These are phyloP conservation scores for Mollisia scopiformis DNA, from an alignment of 2,329 filamentous ascomycete species.

Conservation along the genomic window DNA sequence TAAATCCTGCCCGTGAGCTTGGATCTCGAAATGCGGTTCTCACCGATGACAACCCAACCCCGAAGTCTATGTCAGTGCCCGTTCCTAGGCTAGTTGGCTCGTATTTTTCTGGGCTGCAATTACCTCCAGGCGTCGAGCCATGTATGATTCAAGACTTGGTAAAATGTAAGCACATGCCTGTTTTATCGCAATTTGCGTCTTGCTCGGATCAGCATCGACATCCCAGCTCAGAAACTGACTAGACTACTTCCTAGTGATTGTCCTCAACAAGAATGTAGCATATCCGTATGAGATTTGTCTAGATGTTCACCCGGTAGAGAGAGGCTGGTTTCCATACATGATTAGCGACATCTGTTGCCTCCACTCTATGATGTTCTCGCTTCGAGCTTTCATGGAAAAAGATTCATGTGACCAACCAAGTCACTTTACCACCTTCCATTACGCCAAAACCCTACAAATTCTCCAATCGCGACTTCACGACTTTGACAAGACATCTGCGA, in stretches of 20 bases:
- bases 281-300: background rate
- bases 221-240: background rate
- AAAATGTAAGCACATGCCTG: background rate
- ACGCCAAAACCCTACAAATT: background rate
- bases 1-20: background rate
- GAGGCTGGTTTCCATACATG: background rate
- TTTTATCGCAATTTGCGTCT: background rate
- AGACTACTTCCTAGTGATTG: background rate
- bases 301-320: background rate
- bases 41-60: background rate
- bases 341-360: background rate
- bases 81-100: background rate
- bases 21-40: background rate
- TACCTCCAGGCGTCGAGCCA: background rate
- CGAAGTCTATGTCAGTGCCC: background rate
- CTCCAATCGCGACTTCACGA: background rate
- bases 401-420: background rate
- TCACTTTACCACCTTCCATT: background rate
- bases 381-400: background rate
- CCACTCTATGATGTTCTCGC: constrained; percentile 1
- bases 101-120: background rate
- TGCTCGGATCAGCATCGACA: background rate
- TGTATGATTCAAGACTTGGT: background rate
- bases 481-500: background rate
- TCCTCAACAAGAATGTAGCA: background rate